Percentiles rank a stretch among this genome's conserved stretches.
Conservation (phyloP, 106 monocot species). For the Acorus calamus region DNA sequence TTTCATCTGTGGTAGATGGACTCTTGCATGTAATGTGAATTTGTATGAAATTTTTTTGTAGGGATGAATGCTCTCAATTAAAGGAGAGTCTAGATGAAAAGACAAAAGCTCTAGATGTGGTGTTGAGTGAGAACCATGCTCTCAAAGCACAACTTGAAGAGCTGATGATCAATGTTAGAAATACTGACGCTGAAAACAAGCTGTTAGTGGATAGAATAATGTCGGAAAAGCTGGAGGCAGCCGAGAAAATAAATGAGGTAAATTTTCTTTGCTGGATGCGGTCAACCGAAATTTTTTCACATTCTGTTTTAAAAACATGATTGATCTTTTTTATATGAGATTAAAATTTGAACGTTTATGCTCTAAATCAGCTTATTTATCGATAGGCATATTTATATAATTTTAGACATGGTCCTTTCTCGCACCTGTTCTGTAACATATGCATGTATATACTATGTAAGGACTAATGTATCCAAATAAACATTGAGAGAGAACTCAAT, state of each 20-base stretch:
- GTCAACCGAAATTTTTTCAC: no score
- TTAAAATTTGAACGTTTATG: no score
- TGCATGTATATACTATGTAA: no score
- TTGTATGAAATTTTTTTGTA: slow-evolving; percentile 13
- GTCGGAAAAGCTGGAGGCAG: slow-evolving; percentile 96
- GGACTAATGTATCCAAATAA: no score
- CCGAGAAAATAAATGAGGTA: slow-evolving; percentile 97
- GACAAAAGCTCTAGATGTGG: slow-evolving; percentile 54
- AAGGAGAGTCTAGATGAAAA: slow-evolving; percentile 62
- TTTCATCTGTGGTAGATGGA: not conserved
- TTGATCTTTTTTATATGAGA: no score
- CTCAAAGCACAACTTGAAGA: slow-evolving; percentile 66
- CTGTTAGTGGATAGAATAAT: slow-evolving; percentile 80
- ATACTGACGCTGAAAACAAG: slow-evolving; percentile 66
- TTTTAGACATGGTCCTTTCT: no score
- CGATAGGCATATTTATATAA: no score
- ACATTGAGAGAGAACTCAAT: no score
- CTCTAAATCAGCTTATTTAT: no score
- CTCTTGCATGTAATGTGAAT: not conserved
- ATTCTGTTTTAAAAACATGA: no score
- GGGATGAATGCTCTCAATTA: slow-evolving; percentile 67
- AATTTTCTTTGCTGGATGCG: slow-evolving; percentile 4
- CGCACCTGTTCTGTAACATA: no score
- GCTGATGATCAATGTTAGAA: slow-evolving; percentile 28
- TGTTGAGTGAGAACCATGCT: slow-evolving; percentile 50